These are phyloP conservation scores for Beauveria bassiana DNA, from an alignment of 2,329 filamentous ascomycete genomes.

Conservation along the genomic window DNA sequence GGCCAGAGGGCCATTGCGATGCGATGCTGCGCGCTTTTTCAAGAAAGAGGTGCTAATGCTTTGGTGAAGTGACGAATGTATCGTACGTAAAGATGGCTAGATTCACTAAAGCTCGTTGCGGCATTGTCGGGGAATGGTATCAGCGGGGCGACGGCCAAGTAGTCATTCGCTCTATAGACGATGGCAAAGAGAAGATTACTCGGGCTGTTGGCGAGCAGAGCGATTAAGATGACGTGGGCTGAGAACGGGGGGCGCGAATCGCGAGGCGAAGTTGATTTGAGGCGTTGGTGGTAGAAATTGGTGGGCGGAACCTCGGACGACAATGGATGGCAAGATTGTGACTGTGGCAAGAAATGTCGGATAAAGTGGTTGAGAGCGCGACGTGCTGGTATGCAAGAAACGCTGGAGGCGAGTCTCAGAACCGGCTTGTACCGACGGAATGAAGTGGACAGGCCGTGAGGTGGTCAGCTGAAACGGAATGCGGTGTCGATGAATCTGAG, in stretches of 20 bases:
- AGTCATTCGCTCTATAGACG: neutral
- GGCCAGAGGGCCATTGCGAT: slow-evolving; percentile 16
- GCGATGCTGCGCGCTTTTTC: neutral
- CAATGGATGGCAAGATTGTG: neutral
- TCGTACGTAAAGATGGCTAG: neutral
- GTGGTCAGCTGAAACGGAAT: slow-evolving; percentile 3
- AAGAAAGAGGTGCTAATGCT: neutral
- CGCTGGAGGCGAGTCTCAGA: slow-evolving; percentile 2
- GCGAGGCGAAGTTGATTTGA: neutral
- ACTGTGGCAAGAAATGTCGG: neutral
- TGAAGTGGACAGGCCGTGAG: neutral
- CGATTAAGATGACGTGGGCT: neutral
- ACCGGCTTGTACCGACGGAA: slow-evolving; percentile 2
- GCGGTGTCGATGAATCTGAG: slow-evolving; percentile 4
- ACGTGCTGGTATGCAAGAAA: slow-evolving; percentile 2
- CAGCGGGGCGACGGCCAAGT: neutral
- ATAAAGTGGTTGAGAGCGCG: neutral
- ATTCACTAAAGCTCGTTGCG: neutral
- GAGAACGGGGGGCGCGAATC: neutral
- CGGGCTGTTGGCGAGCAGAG: neutral
- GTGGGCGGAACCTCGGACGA: neutral
- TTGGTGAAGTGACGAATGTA: neutral
- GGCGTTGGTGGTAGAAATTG: neutral
- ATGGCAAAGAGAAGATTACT: neutral
- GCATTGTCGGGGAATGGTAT: slow-evolving; percentile 6